Percentiles rank a stretch among this genome's conserved stretches.
Evolutionary conservation across 345 rosid genomes (phyloP).

Genomic region (Limnanthes douglasii): DNA sequence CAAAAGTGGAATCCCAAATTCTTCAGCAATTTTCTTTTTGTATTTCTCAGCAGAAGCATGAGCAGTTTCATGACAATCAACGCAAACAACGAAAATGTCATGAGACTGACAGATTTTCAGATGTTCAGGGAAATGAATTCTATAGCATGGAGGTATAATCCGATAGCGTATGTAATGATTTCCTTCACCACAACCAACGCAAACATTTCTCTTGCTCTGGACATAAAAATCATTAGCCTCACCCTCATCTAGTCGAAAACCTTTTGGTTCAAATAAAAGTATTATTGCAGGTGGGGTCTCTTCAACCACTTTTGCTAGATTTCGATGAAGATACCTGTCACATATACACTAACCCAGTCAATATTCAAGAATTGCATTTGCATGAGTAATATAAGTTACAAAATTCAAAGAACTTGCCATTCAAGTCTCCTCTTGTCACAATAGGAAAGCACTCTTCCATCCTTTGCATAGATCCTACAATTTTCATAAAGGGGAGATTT

Average conservation of each 20-base stretch:
- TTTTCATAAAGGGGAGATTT: slow-evolving; percentile 93
- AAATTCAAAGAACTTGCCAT: slow-evolving; percentile 36
- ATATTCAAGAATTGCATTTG: too few species aligned
- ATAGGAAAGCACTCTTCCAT: slow-evolving; percentile 89
- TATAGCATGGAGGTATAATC: slow-evolving; percentile 89
- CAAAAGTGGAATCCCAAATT: slow-evolving; percentile 80
- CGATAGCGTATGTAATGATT: slow-evolving; percentile 86
- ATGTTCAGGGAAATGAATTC: slow-evolving; percentile 96
- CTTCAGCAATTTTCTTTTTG: slow-evolving; percentile 55
- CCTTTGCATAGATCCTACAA: slow-evolving; percentile 87
- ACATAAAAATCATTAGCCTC: slow-evolving; percentile 95
- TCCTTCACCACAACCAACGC: slow-evolving; percentile 95
- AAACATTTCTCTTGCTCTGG: slow-evolving; percentile 83
- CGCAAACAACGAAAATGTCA: slow-evolving; percentile 90
- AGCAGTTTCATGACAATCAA: slow-evolving; percentile 92
- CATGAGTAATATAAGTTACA: too few species aligned
- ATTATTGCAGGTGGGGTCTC: slow-evolving; percentile 77
- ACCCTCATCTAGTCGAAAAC: slow-evolving; percentile 92
- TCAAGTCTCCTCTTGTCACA: slow-evolving; percentile 85
- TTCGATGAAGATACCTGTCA: slow-evolving; percentile 59
- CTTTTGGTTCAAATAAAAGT: slow-evolving; percentile 93
- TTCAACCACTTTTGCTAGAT: slow-evolving; percentile 72
- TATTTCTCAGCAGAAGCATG: slow-evolving; percentile 96
- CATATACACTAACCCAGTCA: too few species aligned
- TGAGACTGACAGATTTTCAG: slow-evolving; percentile 96